A percentile compares a stretch with the other conserved stretches of the same genome.
Conservation (phyloP, 495 filamentous ascomycete genomes). For the Neurospora sp. region DNA sequence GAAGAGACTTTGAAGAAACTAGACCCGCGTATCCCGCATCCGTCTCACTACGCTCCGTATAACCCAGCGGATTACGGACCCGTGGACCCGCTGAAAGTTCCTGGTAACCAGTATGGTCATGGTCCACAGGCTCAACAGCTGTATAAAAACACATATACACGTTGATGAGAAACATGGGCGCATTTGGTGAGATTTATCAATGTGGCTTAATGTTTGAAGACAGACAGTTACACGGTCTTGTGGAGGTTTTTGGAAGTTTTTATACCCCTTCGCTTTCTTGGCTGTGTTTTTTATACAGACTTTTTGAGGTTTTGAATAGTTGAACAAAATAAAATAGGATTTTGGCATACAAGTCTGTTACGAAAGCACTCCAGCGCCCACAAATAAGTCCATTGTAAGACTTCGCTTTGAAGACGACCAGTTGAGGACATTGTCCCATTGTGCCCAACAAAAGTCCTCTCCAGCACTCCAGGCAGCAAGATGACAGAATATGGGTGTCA, state of each 20-base stretch:
- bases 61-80: conserved; percentile 37
- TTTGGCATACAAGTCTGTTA: not conserved
- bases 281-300: not conserved
- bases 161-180: not conserved
- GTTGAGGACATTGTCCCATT: not conserved
- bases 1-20: conserved; percentile 15
- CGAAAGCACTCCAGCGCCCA: not conserved
- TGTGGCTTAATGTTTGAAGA: not conserved
- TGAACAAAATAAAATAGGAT: not conserved
- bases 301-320: not conserved
- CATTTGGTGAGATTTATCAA: not conserved
- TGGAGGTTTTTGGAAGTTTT: not conserved
- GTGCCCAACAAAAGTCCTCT: not conserved
- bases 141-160: not conserved
- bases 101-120: not conserved
- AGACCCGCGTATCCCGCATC: conserved; percentile 12
- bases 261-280: not conserved
- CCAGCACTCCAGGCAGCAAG: not conserved
- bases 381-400: not conserved
- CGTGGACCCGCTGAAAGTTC: conserved; percentile 1
- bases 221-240: not conserved
- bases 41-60: conserved; percentile 23
- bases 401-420: not conserved
- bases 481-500: not conserved
- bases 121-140: not conserved